Conservation (phyloP, 352 stramenopile genomes). For the Globisporangium middletonii region DNA sequence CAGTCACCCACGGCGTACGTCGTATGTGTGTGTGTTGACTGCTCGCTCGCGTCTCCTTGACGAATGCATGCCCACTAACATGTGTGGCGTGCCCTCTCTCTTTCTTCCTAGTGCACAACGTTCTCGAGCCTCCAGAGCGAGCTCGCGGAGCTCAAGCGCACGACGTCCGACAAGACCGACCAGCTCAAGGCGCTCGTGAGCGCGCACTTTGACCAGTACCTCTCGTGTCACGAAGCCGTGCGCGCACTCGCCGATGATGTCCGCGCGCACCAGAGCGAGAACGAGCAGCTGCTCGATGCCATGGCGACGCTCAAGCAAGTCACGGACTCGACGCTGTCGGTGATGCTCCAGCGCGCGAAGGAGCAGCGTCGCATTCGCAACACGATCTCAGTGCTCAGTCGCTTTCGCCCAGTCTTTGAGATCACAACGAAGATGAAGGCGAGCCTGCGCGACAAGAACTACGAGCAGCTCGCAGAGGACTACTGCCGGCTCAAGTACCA, state of each 20-base stretch:
- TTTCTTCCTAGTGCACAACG: slow-evolving; percentile 36
- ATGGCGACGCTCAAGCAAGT: slow-evolving; percentile 56
- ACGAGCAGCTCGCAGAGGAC: slow-evolving; percentile 66
- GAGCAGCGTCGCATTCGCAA: slow-evolving; percentile 75
- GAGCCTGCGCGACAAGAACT: slow-evolving; percentile 56
- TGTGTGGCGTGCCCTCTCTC: not conserved
- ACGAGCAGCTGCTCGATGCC: slow-evolving; percentile 35
- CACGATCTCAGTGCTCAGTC: slow-evolving; percentile 58
- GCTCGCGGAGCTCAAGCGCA: slow-evolving; percentile 62
- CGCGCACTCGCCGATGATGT: slow-evolving; percentile 56
- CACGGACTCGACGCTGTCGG: slow-evolving; percentile 58
- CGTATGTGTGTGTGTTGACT: not conserved
- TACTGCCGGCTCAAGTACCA: slow-evolving; percentile 67
- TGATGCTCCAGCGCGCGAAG: slow-evolving; percentile 72
- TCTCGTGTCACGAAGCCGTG: slow-evolving; percentile 78
- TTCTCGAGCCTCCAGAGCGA: slow-evolving; percentile 53
- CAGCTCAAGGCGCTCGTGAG: slow-evolving; percentile 79
- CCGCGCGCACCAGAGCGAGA: slow-evolving; percentile 53
- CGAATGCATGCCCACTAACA: not conserved
- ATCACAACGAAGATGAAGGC: slow-evolving; percentile 73
- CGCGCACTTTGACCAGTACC: slow-evolving; percentile 79
- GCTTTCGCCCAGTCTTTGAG: slow-evolving; percentile 65
- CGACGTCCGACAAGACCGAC: slow-evolving; percentile 78
- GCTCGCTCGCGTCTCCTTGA: not conserved
- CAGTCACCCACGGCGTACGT: slow-evolving; percentile 54